A percentile compares a stretch with the other conserved stretches of the same genome.
These are phyloP conservation scores for Cytospora piceae DNA, from an alignment of 2,329 filamentous ascomycete genomes.

Conservation along the genomic window DNA sequence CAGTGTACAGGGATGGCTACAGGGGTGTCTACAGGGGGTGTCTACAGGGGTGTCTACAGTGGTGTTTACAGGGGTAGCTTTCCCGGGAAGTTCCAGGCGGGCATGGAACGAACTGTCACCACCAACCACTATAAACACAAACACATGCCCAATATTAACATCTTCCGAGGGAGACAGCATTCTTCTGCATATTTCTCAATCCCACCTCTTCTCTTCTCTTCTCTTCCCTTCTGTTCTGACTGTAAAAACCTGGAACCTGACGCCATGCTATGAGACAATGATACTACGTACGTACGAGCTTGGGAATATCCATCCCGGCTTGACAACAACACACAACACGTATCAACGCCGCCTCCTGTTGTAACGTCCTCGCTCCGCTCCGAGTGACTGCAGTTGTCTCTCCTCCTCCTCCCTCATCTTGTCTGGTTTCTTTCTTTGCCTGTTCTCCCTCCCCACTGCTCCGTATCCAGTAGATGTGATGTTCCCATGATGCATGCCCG, in stretches of 20 bases:
- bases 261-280: slow-evolving; percentile 21
- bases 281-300: background rate
- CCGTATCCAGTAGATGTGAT: slow-evolving; percentile 23
- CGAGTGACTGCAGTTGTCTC: background rate
- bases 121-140: too few relatives aligned
- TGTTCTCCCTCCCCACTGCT: slow-evolving; percentile 11
- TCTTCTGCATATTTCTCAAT: too few relatives aligned
- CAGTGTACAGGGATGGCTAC: background rate
- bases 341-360: slow-evolving; percentile 13
- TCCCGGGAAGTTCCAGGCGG: background rate
- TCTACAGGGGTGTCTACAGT: background rate
- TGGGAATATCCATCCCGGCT: slow-evolving; percentile 14
- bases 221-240: background rate
- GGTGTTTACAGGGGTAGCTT: background rate
- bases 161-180: too few relatives aligned
- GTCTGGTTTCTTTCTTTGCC: background rate
- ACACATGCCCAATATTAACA: too few relatives aligned
- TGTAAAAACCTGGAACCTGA: background rate
- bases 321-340: background rate
- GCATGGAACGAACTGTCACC: too few relatives aligned
- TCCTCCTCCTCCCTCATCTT: background rate
- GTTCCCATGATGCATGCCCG: slow-evolving; percentile 18
- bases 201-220: too few relatives aligned
- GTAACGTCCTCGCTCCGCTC: background rate
- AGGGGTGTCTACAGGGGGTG: background rate